phyloP scores from a whole-genome alignment of 495 filamentous ascomycete genomes.

The Staphylotrichum longicolle region DNA sequence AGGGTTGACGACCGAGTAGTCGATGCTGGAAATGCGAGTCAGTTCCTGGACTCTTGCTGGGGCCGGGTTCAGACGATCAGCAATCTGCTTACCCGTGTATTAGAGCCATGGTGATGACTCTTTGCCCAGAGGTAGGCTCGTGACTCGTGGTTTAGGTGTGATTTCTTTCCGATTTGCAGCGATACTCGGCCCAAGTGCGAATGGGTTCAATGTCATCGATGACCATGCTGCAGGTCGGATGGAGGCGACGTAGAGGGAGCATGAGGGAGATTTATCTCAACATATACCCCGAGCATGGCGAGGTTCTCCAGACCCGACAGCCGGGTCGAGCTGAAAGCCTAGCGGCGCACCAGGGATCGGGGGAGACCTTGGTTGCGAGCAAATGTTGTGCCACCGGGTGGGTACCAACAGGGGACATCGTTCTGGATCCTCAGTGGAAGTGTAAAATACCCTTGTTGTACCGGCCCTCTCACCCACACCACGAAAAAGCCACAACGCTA shows the following conservation, averaged over 20 bases:
- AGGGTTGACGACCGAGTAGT: background rate
- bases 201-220: constrained; percentile 1
- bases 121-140: background rate
- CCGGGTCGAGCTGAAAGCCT: background rate
- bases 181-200: background rate
- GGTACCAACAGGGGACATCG: no score
- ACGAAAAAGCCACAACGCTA: background rate
- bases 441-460: no score
- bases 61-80: background rate
- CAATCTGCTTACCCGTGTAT: background rate
- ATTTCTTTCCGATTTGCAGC: background rate
- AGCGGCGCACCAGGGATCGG: background rate
- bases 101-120: background rate
- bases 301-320: background rate
- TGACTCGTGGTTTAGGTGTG: background rate
- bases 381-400: no score
- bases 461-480: no score
- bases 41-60: background rate
- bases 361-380: background rate
- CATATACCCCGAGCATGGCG: background rate
- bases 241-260: background rate
- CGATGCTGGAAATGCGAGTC: background rate
- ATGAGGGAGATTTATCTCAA: background rate
- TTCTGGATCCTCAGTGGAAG: no score
- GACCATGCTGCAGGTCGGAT: background rate